Evolutionary conservation across 805 yeast species (phyloP).

Genomic region (Naumovozyma baii): DNA sequence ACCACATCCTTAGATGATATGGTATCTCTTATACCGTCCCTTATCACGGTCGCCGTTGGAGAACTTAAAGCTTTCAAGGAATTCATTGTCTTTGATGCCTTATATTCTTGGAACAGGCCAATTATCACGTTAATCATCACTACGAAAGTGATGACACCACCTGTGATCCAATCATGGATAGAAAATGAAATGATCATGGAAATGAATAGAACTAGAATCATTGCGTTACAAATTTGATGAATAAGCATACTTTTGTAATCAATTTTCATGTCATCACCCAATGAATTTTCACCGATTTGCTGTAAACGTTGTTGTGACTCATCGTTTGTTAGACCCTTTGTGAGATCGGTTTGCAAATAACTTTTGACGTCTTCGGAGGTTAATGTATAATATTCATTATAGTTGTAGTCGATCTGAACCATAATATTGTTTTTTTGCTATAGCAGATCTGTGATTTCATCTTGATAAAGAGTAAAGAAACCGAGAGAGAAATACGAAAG

Average conservation of each 20-base stretch:
- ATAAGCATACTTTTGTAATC: constrained; percentile 59
- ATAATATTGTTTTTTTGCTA: too few relatives aligned
- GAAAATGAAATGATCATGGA: constrained; percentile 79
- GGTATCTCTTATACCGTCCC: constrained; percentile 63
- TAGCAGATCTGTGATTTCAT: too few relatives aligned
- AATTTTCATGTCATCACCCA: constrained; percentile 69
- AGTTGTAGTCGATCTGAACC: constrained; percentile 6
- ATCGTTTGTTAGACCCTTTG: constrained; percentile 53
- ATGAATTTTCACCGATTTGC: constrained; percentile 70
- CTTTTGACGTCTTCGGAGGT: constrained; percentile 51
- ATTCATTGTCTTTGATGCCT: constrained; percentile 88
- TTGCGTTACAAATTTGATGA: constrained; percentile 84
- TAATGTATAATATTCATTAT: constrained; percentile 41
- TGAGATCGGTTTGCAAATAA: constrained; percentile 51
- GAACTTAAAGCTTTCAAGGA: constrained; percentile 90
- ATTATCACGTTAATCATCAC: constrained; percentile 86
- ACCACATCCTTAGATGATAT: constrained; percentile 78
- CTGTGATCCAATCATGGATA: constrained; percentile 92
- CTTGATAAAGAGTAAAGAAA: too few relatives aligned
- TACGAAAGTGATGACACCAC: constrained; percentile 83
- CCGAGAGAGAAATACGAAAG: background rate
- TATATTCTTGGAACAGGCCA: constrained; percentile 91
- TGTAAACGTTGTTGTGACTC: constrained; percentile 61
- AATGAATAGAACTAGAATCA: constrained; percentile 77
- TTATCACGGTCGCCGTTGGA: constrained; percentile 80